These are phyloP conservation scores for Colletotrichum sp. DNA, from an alignment of 2,329 filamentous ascomycete species.

Conservation along the genomic window DNA sequence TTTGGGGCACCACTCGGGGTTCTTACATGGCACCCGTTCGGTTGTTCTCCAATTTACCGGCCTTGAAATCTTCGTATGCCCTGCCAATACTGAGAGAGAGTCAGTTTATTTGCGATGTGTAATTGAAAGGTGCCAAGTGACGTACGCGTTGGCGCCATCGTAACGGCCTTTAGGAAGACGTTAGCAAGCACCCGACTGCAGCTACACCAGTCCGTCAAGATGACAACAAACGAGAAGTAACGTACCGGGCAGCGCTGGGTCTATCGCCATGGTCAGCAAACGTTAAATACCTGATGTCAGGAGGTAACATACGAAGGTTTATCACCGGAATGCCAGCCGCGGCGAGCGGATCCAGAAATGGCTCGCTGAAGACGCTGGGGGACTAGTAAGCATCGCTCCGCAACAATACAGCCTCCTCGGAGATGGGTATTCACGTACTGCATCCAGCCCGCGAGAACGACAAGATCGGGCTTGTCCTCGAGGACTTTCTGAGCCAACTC, in stretches of 20 bases:
- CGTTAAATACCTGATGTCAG: background rate
- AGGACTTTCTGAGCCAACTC: slow-evolving; percentile 75
- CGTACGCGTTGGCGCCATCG: slow-evolving; percentile 71
- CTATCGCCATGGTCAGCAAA: background rate
- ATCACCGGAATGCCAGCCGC: slow-evolving; percentile 71
- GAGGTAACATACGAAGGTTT: slow-evolving; percentile 68
- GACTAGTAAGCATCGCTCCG: background rate
- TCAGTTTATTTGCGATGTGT: background rate
- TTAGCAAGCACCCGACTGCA: background rate
- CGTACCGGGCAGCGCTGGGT: slow-evolving; percentile 63
- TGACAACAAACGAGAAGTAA: background rate
- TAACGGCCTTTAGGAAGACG: slow-evolving; percentile 62
- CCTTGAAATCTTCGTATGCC: slow-evolving; percentile 75
- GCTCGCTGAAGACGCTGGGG: background rate
- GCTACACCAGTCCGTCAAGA: background rate
- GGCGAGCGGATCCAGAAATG: slow-evolving; percentile 73
- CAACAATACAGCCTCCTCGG: background rate
- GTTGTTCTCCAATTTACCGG: slow-evolving; percentile 66
- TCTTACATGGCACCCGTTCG: slow-evolving; percentile 76
- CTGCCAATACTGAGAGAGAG: slow-evolving; percentile 62
- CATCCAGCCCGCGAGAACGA: slow-evolving; percentile 83
- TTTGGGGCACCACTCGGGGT: background rate
- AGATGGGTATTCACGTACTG: background rate
- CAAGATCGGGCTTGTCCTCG: slow-evolving; percentile 69
- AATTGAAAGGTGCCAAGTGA: background rate